Evolutionary conservation across 768 basidiomycete species (phyloP).

Genomic region (Suillus hirtellus): DNA sequence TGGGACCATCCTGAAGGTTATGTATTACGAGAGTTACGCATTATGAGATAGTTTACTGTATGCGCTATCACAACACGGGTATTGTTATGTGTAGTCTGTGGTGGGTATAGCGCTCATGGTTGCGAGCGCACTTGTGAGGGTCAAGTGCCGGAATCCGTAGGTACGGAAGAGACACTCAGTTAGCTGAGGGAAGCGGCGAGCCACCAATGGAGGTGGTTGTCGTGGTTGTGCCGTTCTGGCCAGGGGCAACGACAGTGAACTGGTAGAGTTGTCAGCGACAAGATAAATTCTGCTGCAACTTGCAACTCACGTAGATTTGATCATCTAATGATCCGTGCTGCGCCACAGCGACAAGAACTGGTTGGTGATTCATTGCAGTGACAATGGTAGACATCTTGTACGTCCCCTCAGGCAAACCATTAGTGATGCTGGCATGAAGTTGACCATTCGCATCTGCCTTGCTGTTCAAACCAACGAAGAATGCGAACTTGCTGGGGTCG

Average conservation of each 20-base stretch:
- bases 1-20: no score
- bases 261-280: conserved; percentile 8
- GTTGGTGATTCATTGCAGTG: conserved; percentile 49
- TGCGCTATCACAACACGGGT: not conserved
- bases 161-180: not conserved
- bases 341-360: conserved; percentile 35
- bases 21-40: no score
- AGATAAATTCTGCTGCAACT: conserved; percentile 17
- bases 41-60: no score
- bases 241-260: conserved; percentile 28
- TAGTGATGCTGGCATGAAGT: conserved; percentile 47
- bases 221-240: conserved; percentile 17
- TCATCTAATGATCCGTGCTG: conserved; percentile 45
- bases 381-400: conserved; percentile 49
- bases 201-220: conserved; percentile 5
- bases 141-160: not conserved
- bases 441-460: conserved; percentile 43
- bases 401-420: conserved; percentile 53
- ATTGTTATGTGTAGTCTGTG: not conserved
- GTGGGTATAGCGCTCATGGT: conserved; percentile 1
- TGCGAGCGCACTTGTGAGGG: not conserved
- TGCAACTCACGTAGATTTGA: conserved; percentile 37
- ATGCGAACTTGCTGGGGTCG: conserved; percentile 53
- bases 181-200: not conserved
- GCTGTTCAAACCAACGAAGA: conserved; percentile 57